Evolutionary conservation across 768 basidiomycete species (phyloP), one percentile per base, ranked within the genome.

Genomic region (Leccinum truebloodii): DNA sequence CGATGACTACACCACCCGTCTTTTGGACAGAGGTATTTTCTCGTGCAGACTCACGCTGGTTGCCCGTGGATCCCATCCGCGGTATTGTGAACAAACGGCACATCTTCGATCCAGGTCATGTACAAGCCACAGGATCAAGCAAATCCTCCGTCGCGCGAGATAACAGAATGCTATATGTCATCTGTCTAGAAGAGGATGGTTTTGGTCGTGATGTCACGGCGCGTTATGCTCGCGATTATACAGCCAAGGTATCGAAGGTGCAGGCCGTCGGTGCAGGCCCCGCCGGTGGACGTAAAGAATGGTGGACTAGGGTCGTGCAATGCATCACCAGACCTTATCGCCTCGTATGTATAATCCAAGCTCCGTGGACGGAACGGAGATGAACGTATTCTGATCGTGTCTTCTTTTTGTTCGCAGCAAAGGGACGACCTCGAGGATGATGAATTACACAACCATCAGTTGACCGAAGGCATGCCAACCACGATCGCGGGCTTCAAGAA

Each of bases 11-110:
- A 10, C 88, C 94, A 3, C 95, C 96, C 1, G 88, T 95, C 4
- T 93, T 95, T 73, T 99, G 97, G 97, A 92, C 91, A 0, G 97
- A 99, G 74, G 92, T 97, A 0, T 99, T 95, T 76, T 95, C 94
- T 8, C 87, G 92, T 22, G 86, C 95, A 7, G 94, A 97, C 76
- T 85, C 82, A 14, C 86, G 88, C 37, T 99, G 97, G 97, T 77
- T 98, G 14, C 88, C 95, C 0, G 88, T 98, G 41, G 97, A 99
- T 75, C 93, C 94, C 8, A 82, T 94, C 35, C 87, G 92, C 16
- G 84, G 80, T 26, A 80, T 87, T 57, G 87, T 95, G 61, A 91
- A 95, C 70, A 90, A 91, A 65, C 84, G 88, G 59, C 86, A 87
- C 59, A 78, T 83, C 28, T 95, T 93, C 69, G 92, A 95, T 71